Base-by-base conservation (phyloP, 257 asterid species). In the Scutellaria galericulata region DNA sequence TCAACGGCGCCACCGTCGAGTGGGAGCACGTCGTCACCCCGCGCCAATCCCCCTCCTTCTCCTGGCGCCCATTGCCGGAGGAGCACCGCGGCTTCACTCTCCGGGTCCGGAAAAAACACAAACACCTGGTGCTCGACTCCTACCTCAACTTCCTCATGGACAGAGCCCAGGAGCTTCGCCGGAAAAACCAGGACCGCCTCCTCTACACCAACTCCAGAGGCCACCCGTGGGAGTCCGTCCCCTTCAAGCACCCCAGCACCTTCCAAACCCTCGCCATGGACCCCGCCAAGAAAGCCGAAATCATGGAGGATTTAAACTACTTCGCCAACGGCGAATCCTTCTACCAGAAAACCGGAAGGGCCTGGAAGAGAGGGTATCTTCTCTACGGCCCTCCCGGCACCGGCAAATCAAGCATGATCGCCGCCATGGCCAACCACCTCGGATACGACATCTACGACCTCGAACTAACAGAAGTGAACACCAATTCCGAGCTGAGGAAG, bases 331-430 rank as follows among this genome's bases (percentile, higher is more conserved):
- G 83, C 2, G 75, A 76, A 11, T 37, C 73, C 0, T 82, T 75
- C 68, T 82, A 82, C 51, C 70, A 69, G 74, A 75, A 71, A 40
- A 82, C 83, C 0, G 86, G 86, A 6, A 66, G 83, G 65, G 86
- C 86, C 0, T 81, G 86, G 86, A 81, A 81, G 51, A 67, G 86
- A 14, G 86, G 86, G 0, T 81, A 81, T 4, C 22, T 81, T 11
- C 18, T 81, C 14, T 82, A 73, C 64, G 86, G 86, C 0, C 86
- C 84, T 0, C 86, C 87, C 6, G 87, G 87, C 1, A 83, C 87
- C 0, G 87, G 84, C 0, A 83, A 83, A 57, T 83, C 87, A 5
- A 83, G 84, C 58, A 83, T 83, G 87, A 83, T 83, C 39, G 84
- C 87, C 2, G 87, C 84, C 56, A 83, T 83, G 84, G 87, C 87